Evolutionary conservation across 768 basidiomycete genomes (phyloP).

Genomic region (Boletus subparvulus): DNA sequence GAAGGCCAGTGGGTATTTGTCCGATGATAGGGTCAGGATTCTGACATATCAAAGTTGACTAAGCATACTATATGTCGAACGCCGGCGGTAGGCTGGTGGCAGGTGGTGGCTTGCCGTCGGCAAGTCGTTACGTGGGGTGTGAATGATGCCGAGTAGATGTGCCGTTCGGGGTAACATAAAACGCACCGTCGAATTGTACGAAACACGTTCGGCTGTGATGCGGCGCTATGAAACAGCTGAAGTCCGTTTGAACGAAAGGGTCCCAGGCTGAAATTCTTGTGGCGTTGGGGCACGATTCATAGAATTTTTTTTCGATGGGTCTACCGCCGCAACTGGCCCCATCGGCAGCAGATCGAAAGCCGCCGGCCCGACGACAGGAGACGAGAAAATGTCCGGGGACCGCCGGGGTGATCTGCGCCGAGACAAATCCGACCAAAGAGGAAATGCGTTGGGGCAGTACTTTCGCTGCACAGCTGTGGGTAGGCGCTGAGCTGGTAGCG

Average conservation of each 20-base stretch:
- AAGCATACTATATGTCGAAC: constrained; percentile 26
- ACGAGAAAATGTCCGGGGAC: constrained; percentile 23
- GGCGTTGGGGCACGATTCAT: background rate
- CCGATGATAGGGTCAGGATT: background rate
- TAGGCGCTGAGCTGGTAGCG: background rate
- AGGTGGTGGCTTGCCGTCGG: constrained; percentile 26
- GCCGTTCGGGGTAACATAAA: background rate
- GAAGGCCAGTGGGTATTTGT: constrained; percentile 52
- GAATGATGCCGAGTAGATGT: constrained; percentile 21
- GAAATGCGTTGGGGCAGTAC: constrained; percentile 6
- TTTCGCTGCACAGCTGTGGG: background rate
- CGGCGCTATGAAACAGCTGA: background rate
- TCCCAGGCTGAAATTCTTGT: background rate
- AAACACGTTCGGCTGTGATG: background rate
- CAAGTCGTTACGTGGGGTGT: constrained; percentile 12
- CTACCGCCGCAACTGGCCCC: background rate
- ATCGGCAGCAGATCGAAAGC: constrained; percentile 33
- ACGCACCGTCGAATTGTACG: background rate
- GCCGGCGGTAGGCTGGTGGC: constrained; percentile 20
- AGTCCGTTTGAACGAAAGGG: background rate
- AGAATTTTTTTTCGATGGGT: constrained; percentile 1
- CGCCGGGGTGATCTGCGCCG: constrained; percentile 32
- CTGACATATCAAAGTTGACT: constrained; percentile 48
- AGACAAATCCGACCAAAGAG: constrained; percentile 19
- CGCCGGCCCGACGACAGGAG: constrained; percentile 34